phyloP scores from a whole-genome alignment of 2,329 filamentous ascomycete species.

The Nothophaeocryptopus gaeumannii region DNA sequence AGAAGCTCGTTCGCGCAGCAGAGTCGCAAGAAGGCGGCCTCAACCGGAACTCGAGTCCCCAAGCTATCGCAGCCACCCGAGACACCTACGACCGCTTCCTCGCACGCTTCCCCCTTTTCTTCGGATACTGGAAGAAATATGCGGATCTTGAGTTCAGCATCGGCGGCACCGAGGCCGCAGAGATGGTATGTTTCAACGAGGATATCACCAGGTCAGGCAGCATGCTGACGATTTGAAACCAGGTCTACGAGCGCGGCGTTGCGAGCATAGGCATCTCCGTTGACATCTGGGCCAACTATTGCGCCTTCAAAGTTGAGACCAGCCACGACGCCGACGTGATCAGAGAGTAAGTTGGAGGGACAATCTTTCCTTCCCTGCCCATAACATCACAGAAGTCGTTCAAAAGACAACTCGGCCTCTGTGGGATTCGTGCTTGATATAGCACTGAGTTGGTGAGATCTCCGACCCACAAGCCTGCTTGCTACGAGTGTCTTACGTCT shows the following conservation, averaged over 20 bases:
- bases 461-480: conserved; percentile 25
- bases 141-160: conserved; percentile 97
- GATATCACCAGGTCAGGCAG: conserved; percentile 27
- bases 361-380: conserved; percentile 56
- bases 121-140: conserved; percentile 99
- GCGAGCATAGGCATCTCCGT: conserved; percentile 91
- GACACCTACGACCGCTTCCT: conserved; percentile 90
- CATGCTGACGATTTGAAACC: conserved; percentile 20
- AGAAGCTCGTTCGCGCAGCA: conserved; percentile 79
- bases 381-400: conserved; percentile 18
- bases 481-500: conserved; percentile 32
- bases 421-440: conserved; percentile 14
- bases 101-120: conserved; percentile 89
- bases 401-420: conserved; percentile 13
- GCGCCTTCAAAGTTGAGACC: conserved; percentile 95
- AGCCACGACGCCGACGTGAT: conserved; percentile 92
- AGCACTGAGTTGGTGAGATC: conserved; percentile 30
- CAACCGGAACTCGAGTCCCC: conserved; percentile 93
- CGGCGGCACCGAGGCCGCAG: conserved; percentile 90
- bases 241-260: conserved; percentile 94
- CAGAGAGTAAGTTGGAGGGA: conserved; percentile 91
- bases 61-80: conserved; percentile 82
- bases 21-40: conserved; percentile 87
- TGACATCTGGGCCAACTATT: conserved; percentile 96
- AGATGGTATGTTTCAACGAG: conserved; percentile 66